phyloP scores from a whole-genome alignment of 176 grass and related monocot species.

The Oryza glaberrima region DNA sequence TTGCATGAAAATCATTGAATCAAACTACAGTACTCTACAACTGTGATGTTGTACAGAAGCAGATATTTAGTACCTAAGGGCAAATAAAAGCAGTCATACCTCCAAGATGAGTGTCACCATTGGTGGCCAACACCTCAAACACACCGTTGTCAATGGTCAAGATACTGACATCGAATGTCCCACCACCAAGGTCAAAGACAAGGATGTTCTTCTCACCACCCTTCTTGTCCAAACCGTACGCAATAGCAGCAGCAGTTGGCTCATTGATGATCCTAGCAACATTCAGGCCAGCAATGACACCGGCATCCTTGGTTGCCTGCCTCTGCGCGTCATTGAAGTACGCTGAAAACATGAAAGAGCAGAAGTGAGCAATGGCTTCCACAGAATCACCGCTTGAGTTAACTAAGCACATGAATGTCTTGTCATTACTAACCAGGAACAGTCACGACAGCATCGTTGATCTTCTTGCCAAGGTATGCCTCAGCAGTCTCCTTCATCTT shows the following conservation, averaged over 20 bases:
- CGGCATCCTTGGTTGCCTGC: conserved; percentile 75
- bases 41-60: background rate
- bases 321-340: conserved; percentile 87
- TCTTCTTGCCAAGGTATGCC: conserved; percentile 83
- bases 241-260: conserved; percentile 83
- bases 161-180: conserved; percentile 81
- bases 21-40: background rate
- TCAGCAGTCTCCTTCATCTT: conserved; percentile 82
- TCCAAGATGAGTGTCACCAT: conserved; percentile 86
- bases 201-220: conserved; percentile 83
- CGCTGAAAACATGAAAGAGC: conserved; percentile 37
- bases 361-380: background rate
- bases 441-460: conserved; percentile 67
- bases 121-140: conserved; percentile 83
- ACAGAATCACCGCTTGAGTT: background rate
- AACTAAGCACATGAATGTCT: background rate
- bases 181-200: conserved; percentile 83
- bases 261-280: conserved; percentile 81
- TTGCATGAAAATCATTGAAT: background rate
- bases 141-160: conserved; percentile 78
- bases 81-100: conserved; percentile 38
- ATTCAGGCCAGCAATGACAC: conserved; percentile 66
- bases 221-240: conserved; percentile 74
- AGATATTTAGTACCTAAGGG: background rate
- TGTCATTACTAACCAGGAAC: conserved; percentile 57